phyloP scores from a whole-genome alignment of 78 protist species.

The Guillardia theta region DNA sequence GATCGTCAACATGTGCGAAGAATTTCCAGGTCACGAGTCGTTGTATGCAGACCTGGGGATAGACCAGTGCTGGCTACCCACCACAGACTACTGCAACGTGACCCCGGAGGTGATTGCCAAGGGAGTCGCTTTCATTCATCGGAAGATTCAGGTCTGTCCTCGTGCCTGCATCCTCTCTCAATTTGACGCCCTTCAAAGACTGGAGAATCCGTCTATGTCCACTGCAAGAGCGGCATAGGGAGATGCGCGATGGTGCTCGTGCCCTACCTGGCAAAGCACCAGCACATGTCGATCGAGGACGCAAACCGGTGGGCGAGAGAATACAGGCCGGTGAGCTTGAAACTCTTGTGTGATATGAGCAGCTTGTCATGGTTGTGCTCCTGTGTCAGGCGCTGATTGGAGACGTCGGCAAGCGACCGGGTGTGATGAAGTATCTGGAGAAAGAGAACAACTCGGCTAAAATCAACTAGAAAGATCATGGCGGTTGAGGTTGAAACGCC shows the following conservation, averaged over 20 bases:
- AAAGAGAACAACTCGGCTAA: no score
- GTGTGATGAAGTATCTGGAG: no score
- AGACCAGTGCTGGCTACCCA: background rate
- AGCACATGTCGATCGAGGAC: background rate
- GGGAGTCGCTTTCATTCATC: background rate
- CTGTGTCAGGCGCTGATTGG: no score
- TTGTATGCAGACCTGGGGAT: background rate
- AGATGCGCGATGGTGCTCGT: background rate
- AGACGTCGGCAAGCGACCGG: no score
- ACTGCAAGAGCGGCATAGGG: constrained; percentile 9
- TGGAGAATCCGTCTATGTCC: background rate
- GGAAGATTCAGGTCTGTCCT: background rate
- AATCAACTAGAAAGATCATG: no score
- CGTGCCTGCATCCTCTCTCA: background rate
- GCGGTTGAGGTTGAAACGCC: no score
- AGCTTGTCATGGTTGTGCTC: no score
- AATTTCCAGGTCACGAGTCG: background rate
- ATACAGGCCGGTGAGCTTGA: no score
- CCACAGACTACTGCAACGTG: background rate
- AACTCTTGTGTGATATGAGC: no score
- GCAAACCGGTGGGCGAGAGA: no score
- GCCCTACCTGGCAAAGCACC: background rate
- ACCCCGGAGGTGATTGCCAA: background rate
- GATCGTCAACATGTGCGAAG: background rate
- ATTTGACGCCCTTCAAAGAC: background rate